phyloP scores from a whole-genome alignment of 345 rosid genomes.

The Hibiscus tridactylites region DNA sequence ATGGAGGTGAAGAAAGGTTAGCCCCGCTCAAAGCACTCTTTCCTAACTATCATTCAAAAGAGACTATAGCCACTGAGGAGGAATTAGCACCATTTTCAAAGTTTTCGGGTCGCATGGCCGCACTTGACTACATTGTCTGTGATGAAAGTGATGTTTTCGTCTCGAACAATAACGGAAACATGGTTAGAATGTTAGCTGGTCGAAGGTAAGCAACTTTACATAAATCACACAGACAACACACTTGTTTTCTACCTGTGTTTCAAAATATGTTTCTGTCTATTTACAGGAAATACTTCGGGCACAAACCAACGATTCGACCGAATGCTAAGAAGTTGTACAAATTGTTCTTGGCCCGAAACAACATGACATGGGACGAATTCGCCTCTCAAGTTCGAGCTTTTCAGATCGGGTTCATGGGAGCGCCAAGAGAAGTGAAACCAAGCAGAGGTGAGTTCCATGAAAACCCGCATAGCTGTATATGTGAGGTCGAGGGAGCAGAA shows the following conservation, averaged over 20 bases:
- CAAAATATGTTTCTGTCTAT: not conserved
- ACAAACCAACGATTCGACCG: constrained; percentile 83
- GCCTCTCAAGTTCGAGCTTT: constrained; percentile 37
- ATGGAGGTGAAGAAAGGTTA: constrained; percentile 76
- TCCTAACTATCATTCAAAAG: constrained; percentile 81
- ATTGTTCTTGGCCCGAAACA: constrained; percentile 49
- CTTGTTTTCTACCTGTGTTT: not conserved
- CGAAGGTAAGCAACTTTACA: constrained; percentile 51
- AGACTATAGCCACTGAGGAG: constrained; percentile 55
- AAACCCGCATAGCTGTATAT: constrained; percentile 78
- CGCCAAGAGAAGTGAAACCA: constrained; percentile 49
- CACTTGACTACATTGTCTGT: constrained; percentile 83
- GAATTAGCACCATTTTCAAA: constrained; percentile 60
- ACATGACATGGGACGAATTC: constrained; percentile 84
- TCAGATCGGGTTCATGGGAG: constrained; percentile 89
- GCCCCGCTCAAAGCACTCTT: constrained; percentile 76
- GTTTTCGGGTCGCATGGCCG: constrained; percentile 92
- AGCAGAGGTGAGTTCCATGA: constrained; percentile 84
- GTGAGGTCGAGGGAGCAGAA: constrained; percentile 24
- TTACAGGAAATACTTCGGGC: constrained; percentile 83
- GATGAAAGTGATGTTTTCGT: constrained; percentile 89
- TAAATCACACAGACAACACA: constrained; percentile 29
- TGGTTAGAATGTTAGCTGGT: constrained; percentile 94
- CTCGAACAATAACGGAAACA: constrained; percentile 97
- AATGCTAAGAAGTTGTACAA: constrained; percentile 67